Evolutionary conservation across 768 basidiomycete species (phyloP), one percentile per base, ranked within the genome.

Genomic region (Russula lepida): DNA sequence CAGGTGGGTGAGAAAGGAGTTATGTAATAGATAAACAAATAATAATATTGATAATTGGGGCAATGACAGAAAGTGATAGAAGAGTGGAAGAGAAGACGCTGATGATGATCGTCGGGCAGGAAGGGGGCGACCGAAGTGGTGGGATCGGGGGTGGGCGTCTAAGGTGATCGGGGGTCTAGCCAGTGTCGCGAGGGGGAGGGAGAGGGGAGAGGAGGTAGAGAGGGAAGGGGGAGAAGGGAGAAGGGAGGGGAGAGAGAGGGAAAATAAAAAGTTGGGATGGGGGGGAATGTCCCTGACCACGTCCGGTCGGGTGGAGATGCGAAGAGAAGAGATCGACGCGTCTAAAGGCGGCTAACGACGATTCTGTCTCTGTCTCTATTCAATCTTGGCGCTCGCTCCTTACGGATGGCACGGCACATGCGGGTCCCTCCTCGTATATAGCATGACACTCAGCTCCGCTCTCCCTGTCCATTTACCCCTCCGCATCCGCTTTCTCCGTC

Each of bases 381-480:
- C 51, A 58, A 63, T 58, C 51, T 63, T 67, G 65, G 52, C 63
- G 58, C 44, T 62, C 60, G 60, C 62, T 59, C 68, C 66, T 68
- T 67, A 61, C 64, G 67, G 58, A 46, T 32, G 49, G 55, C 28
- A 41, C 39, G 60, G 66, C 67, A 68, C 67, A 67, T 68, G 60
- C 67, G 65, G 75, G 72, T 74, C 72, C 74, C 72, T 72, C 70
- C 70, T 63, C 71, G 63, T 64, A 65, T 60, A 60, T 64, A 63
- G 58, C 59, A 60, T 66, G 53, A 47, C 50, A 71, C 66, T 67
- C 62, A 56, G 57, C 63, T 72, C 68, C 71, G 63, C 69, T 71
- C 69, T 71, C 68, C 66, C 71, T 68, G 71, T 68, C 69, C 67
- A 58, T 68, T 69, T 70, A 65, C 68, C 71, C 66, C 69, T 66